Evolutionary conservation across 2,329 filamentous ascomycete species (phyloP), one percentile per base, ranked within the genome.

Genomic region (Fusarium anthophilum): DNA sequence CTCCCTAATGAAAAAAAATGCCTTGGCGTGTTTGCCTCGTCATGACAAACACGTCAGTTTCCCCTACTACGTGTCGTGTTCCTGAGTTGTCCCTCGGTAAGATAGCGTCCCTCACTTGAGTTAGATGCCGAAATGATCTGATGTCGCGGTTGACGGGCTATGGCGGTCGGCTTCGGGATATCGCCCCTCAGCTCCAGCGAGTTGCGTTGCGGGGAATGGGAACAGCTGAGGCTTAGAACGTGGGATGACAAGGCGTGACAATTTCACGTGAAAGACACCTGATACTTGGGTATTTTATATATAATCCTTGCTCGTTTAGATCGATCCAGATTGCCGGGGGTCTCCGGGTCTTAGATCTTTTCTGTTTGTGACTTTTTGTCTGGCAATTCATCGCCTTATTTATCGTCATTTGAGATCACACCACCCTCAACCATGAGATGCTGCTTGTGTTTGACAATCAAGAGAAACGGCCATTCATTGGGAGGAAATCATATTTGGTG

Each of bases 71-170:
- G 55, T 68, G 57, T 68, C 50, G 50, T 53, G 30, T n/a, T 75
- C 41, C 43, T 58, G 53, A 61, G 48, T 53, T 67, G 69, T 44
- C 59, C 75, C 76, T 78, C 76, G 73, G 76, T 63, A 53, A 37
- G 50, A 53, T 37, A 78, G 50, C 60, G 37, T 55, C 51, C 43
- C 28, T 62, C 41, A 24, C 20, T 20, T 37, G n/a, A 53, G 6
- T 37, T 35, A 32, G 45, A 64, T 64, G 59, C 47, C 66, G 55
- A 59, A 59, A 68, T 67, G 65, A 61, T 67, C 63, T 72, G 76
- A 78, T 77, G 56, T 63, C 54, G 47, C n/a, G 35, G 35, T 22
- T 45, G 50, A 59, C 56, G 32, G 57, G 76, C 67, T 75, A 55
- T 58, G 35, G 35, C 43, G 72, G 66, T 68, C 74, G 75, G 67